Conservation (phyloP, 2,329 filamentous ascomycete genomes). For the Trichoderma semiorbis region DNA sequence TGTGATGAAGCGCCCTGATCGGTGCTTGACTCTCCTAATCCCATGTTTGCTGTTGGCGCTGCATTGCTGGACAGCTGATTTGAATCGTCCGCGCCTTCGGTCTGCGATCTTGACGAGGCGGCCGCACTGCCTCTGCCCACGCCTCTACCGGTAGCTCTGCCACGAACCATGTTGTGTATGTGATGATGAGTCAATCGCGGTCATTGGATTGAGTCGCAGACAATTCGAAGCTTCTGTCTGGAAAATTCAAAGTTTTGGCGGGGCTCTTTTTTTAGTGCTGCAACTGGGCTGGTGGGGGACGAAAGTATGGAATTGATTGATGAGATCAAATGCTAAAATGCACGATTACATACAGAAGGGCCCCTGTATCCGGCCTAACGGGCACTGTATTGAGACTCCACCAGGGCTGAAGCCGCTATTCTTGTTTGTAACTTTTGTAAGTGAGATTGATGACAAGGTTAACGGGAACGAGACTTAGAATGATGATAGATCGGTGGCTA, state of each 20-base stretch:
- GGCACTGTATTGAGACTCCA: not conserved
- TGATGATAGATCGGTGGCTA: not conserved
- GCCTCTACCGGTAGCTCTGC: conserved; percentile 32
- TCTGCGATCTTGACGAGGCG: conserved; percentile 25
- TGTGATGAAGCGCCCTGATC: conserved; percentile 9
- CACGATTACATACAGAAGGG: not conserved
- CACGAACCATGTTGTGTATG: conserved; percentile 31
- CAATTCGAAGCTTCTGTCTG: not conserved
- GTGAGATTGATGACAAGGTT: not conserved
- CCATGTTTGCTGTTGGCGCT: conserved; percentile 19
- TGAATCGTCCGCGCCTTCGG: conserved; percentile 22
- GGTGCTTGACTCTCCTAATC: conserved; percentile 19
- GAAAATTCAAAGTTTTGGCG: conserved; percentile 26
- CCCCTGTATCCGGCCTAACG: conserved; percentile 6
- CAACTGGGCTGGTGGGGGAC: conserved; percentile 30
- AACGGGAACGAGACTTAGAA: not conserved
- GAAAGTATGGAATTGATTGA: conserved; percentile 3
- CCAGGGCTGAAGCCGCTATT: not conserved
- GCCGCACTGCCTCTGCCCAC: conserved; percentile 31
- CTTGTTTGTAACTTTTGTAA: not conserved
- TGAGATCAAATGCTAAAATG: not conserved
- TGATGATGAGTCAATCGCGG: not conserved
- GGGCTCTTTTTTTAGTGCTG: conserved; percentile 23
- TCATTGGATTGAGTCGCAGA: conserved; percentile 8
- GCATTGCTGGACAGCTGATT: not conserved